phyloP scores from a whole-genome alignment of 2,329 filamentous ascomycete species.

The Ophiosphaerella korrae region DNA sequence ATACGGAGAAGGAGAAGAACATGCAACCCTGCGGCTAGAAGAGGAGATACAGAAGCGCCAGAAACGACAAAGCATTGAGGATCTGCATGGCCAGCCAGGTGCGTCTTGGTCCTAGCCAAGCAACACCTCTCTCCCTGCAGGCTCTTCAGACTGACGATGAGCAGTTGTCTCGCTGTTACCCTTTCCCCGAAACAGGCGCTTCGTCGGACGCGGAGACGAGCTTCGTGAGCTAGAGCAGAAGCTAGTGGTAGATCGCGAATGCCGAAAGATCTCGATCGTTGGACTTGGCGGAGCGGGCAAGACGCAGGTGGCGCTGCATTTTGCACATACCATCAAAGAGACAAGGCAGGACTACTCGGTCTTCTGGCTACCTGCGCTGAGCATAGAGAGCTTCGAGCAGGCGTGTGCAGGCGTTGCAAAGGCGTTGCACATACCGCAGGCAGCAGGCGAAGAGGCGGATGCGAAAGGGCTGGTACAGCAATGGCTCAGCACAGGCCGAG shows the following conservation, averaged over 20 bases:
- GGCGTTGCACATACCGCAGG: slow-evolving; percentile 14
- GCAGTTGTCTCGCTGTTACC: too few relatives aligned
- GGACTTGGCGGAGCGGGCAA: too few relatives aligned
- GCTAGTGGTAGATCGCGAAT: slow-evolving; percentile 14
- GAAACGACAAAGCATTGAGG: too few relatives aligned
- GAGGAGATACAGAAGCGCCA: too few relatives aligned
- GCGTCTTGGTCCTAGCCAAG: too few relatives aligned
- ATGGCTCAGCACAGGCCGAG: slow-evolving; percentile 18
- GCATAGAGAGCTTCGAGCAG: slow-evolving; percentile 18
- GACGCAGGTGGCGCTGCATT: too few relatives aligned
- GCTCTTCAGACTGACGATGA: too few relatives aligned
- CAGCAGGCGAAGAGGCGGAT: neutral
- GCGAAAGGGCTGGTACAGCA: slow-evolving; percentile 26
- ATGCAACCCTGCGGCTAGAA: too few relatives aligned
- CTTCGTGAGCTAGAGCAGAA: slow-evolving; percentile 21
- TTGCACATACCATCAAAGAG: slow-evolving; percentile 26
- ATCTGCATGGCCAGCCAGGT: too few relatives aligned
- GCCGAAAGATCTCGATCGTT: slow-evolving; percentile 18
- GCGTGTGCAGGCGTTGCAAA: too few relatives aligned
- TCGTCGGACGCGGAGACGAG: neutral
- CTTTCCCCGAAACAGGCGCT: slow-evolving; percentile 1
- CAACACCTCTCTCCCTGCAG: too few relatives aligned
- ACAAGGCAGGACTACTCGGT: slow-evolving; percentile 12
- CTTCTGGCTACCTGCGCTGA: slow-evolving; percentile 24
- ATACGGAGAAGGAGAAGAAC: too few relatives aligned